These are phyloP conservation scores for Microascus cirrosus DNA, from an alignment of 2,329 filamentous ascomycete species.

Conservation along the genomic window DNA sequence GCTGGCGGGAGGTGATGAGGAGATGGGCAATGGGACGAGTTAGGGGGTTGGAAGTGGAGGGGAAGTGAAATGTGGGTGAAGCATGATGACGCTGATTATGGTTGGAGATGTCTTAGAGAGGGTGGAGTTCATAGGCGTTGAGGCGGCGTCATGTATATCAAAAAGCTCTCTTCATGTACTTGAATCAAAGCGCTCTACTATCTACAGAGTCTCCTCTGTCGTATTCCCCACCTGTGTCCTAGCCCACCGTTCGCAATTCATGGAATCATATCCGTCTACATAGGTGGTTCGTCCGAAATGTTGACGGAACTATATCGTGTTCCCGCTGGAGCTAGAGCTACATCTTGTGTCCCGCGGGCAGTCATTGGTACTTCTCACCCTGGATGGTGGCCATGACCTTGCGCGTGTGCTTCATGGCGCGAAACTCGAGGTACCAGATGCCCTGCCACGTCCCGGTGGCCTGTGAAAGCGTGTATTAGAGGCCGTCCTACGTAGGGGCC, in stretches of 20 bases:
- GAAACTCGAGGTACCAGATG: constrained; percentile 92
- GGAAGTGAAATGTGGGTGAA: too few relatives aligned
- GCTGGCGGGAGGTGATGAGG: constrained; percentile 49
- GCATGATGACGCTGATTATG: not conserved
- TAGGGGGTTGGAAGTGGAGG: not conserved
- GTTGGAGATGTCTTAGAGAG: not conserved
- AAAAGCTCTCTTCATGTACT: not conserved
- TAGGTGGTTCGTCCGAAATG: not conserved
- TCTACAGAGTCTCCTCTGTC: not conserved
- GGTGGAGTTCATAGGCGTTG: not conserved
- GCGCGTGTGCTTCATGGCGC: constrained; percentile 62
- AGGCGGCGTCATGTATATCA: not conserved
- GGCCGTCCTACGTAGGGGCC: not conserved
- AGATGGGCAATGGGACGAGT: constrained; percentile 37
- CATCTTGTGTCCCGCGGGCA: not conserved
- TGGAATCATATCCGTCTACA: not conserved
- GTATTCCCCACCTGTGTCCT: not conserved
- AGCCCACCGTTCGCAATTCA: not conserved
- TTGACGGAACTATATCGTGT: not conserved
- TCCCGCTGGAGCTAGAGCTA: not conserved
- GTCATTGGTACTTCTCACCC: constrained; percentile 49
- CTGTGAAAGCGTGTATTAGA: constrained; percentile 16
- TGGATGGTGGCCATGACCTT: constrained; percentile 89
- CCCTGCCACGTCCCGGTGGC: constrained; percentile 68
- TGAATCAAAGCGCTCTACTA: not conserved